Conservation (phyloP, 1,284 basidiomycete genomes). For the Lentinula novae-zelandiae region DNA sequence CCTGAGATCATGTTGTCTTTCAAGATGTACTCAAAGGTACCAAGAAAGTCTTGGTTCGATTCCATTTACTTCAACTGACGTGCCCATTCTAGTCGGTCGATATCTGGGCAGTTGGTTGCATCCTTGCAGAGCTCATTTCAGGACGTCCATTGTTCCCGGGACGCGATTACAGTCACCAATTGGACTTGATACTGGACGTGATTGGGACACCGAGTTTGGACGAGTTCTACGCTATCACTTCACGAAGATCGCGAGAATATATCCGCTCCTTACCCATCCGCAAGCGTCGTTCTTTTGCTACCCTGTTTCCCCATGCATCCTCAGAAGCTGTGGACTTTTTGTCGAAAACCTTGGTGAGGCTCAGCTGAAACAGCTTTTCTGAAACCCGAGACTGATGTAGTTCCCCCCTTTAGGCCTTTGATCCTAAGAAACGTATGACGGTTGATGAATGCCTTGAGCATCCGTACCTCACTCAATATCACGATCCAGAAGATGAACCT, state of each 20-base stretch:
- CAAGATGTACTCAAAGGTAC: slow-evolving; percentile 76
- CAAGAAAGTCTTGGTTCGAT: neutral
- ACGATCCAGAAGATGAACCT: slow-evolving; percentile 89
- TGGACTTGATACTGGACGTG: slow-evolving; percentile 84
- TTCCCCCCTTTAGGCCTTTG: slow-evolving; percentile 55
- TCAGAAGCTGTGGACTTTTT: slow-evolving; percentile 82
- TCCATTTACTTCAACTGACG: slow-evolving; percentile 1
- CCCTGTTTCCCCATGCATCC: slow-evolving; percentile 68
- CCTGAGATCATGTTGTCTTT: slow-evolving; percentile 90
- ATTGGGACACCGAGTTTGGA: slow-evolving; percentile 86
- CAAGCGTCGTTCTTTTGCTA: slow-evolving; percentile 56
- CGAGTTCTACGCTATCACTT: slow-evolving; percentile 86
- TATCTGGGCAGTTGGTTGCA: slow-evolving; percentile 87
- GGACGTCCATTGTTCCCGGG: slow-evolving; percentile 85
- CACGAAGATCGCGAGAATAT: slow-evolving; percentile 80
- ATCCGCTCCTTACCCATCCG: slow-evolving; percentile 75
- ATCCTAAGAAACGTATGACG: slow-evolving; percentile 82
- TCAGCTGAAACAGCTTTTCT: neutral
- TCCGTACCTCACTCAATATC: slow-evolving; percentile 52
- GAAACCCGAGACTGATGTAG: neutral
- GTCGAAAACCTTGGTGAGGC: slow-evolving; percentile 69
- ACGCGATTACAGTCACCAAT: slow-evolving; percentile 85
- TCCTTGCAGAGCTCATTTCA: slow-evolving; percentile 83
- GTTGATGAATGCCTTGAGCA: slow-evolving; percentile 85
- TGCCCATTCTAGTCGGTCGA: slow-evolving; percentile 58